Evolutionary conservation across 2,329 filamentous ascomycete genomes (phyloP).

Genomic region (Aphanocladium album): DNA sequence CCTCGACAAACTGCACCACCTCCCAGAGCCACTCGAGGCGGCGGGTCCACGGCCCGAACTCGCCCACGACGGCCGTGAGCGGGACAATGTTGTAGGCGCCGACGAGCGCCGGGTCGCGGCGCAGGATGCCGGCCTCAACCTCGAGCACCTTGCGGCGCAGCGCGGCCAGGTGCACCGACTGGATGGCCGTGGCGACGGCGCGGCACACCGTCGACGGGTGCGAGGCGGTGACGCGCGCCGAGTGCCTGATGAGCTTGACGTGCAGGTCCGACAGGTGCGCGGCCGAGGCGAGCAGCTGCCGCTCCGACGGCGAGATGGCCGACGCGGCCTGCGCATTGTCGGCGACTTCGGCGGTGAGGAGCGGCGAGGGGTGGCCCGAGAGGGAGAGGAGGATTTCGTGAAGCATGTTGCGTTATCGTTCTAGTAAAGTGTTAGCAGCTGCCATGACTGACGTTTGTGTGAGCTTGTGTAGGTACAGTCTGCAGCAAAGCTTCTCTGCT

Average conservation of each 20-base stretch:
- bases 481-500: not conserved
- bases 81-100: slow-evolving; percentile 93
- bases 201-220: slow-evolving; percentile 82
- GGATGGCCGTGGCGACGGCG: slow-evolving; percentile 75
- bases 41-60: slow-evolving; percentile 84
- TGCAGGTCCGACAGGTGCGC: slow-evolving; percentile 76
- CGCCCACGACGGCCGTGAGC: slow-evolving; percentile 73
- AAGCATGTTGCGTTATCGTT: slow-evolving; percentile 58
- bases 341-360: slow-evolving; percentile 57
- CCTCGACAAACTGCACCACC: slow-evolving; percentile 63
- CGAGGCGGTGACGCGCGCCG: slow-evolving; percentile 59
- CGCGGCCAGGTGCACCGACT: slow-evolving; percentile 65
- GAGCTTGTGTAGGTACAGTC: not conserved
- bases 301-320: slow-evolving; percentile 70
- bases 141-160: slow-evolving; percentile 83
- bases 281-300: slow-evolving; percentile 71
- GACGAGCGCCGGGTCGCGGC: slow-evolving; percentile 71
- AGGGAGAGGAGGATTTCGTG: slow-evolving; percentile 97
- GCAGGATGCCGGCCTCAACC: slow-evolving; percentile 74
- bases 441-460: not conserved
- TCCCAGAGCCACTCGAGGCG: slow-evolving; percentile 82
- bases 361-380: slow-evolving; percentile 85
- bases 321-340: slow-evolving; percentile 39
- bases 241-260: slow-evolving; percentile 62
- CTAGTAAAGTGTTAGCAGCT: not conserved